Base-by-base conservation (phyloP, 306 rosid species). In the Dryas octopetala region DNA sequence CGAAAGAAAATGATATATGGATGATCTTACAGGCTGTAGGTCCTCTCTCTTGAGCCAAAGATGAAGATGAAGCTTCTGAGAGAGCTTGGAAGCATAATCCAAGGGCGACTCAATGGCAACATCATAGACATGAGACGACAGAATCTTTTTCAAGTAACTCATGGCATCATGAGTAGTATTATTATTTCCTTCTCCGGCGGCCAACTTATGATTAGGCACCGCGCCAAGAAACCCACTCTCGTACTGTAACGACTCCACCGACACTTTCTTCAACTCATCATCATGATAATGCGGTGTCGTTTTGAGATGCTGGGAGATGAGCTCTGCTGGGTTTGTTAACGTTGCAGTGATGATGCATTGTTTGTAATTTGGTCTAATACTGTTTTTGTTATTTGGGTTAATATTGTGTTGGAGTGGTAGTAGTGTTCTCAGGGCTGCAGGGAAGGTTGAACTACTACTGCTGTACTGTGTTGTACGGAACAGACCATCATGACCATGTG, bases 11-110 rank as follows among this genome's bases (percentile, higher is more conserved):
- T 32, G 38, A 32, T 23, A 23, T 23, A 23, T 32, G 38, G 38
- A 32, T 46, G 6, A 46, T 59, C 97, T 83, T 58, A 95, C 98
- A 1, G 96, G 96, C 78, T 95, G 98, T 62, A 91, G 77, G 58
- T 95, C 98, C 77, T 95, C 98, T 52, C 98, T 84, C 74, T 95
- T 95, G 74, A 91, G 96, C 97, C 95, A 95, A 81, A 95, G 9
- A n/a, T 85, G 77, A 57, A 81, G 84, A 4, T 90, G 91, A 45
- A 89, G 83, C 38, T 87, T 84, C 62, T 73, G 85, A 0, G 98
- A 95, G 51, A 91, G 85, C 83, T 84, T 91, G 8, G 93, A 79
- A 51, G 96, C 97, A 47, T 83, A 75, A 74, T 91, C 89, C 51
- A 95, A 78, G 10, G 97, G 97, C 5, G 96, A 78, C 46, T 90